phyloP scores from a whole-genome alignment of 108 stramenopile genomes.

The Cylindrotheca fusiformis region DNA sequence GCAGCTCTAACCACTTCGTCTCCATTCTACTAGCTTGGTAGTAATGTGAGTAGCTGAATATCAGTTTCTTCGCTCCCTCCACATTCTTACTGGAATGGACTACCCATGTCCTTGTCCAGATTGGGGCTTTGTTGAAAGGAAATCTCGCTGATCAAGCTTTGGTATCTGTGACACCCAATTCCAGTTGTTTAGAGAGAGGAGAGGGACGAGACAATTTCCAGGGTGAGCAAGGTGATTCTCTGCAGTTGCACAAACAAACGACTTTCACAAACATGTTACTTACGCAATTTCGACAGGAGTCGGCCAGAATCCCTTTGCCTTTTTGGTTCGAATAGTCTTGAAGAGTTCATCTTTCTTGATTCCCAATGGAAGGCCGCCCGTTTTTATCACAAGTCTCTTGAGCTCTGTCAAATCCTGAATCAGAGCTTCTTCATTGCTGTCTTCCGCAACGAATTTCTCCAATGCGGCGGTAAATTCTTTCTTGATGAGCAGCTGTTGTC shows the following conservation, averaged over 20 bases:
- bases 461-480: constrained; percentile 56
- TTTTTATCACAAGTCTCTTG: constrained; percentile 39
- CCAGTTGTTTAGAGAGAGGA: too few relatives aligned
- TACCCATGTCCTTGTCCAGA: constrained; percentile 66
- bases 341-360: constrained; percentile 83
- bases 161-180: constrained; percentile 43
- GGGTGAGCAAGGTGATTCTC: not conserved
- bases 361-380: constrained; percentile 75
- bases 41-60: too few relatives aligned
- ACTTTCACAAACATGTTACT: too few relatives aligned
- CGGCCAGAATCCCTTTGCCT: constrained; percentile 81
- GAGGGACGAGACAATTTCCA: not conserved
- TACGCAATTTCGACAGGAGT: constrained; percentile 75
- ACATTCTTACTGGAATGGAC: constrained; percentile 39
- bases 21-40: too few relatives aligned
- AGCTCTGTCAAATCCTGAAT: constrained; percentile 55
- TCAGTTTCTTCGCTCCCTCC: too few relatives aligned
- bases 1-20: too few relatives aligned
- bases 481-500: constrained; percentile 56
- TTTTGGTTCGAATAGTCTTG: constrained; percentile 74
- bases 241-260: too few relatives aligned
- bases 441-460: constrained; percentile 48
- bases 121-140: constrained; percentile 81
- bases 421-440: constrained; percentile 50
- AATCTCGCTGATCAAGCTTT: constrained; percentile 67